Evolutionary conservation across 176 grass and related monocot genomes (phyloP).

Genomic region (Triticum timopheevii): DNA sequence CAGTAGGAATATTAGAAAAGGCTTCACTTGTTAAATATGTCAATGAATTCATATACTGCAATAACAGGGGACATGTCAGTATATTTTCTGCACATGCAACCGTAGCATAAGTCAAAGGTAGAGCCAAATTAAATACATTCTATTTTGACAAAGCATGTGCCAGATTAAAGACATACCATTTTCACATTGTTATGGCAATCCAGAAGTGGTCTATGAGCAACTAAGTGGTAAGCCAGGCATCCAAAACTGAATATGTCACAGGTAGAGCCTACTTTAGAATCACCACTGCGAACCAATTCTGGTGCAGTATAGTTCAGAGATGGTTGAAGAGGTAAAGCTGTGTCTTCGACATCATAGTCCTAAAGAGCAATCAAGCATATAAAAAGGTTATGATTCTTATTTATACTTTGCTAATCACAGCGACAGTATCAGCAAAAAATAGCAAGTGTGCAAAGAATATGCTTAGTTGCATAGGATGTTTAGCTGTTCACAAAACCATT

Average conservation of each 20-base stretch:
- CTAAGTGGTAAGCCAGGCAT: slow-evolving; percentile 91
- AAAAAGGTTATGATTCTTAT: slow-evolving; percentile 16
- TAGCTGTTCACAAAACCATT: neutral
- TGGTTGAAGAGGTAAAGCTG: slow-evolving; percentile 88
- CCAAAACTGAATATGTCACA: slow-evolving; percentile 98
- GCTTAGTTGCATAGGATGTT: slow-evolving; percentile 1
- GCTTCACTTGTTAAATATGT: slow-evolving; percentile 89
- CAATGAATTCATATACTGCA: slow-evolving; percentile 91
- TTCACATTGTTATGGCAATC: slow-evolving; percentile 99
- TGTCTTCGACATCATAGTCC: slow-evolving; percentile 98
- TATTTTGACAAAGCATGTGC: slow-evolving; percentile 64
- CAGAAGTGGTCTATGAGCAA: slow-evolving; percentile 80
- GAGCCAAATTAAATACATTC: slow-evolving; percentile 35
- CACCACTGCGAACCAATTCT: slow-evolving; percentile 81
- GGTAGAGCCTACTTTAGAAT: slow-evolving; percentile 58
- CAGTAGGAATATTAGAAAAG: slow-evolving; percentile 74
- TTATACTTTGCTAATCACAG: slow-evolving; percentile 14
- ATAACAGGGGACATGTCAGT: slow-evolving; percentile 20
- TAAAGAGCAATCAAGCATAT: slow-evolving; percentile 40
- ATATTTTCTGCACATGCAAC: slow-evolving; percentile 28
- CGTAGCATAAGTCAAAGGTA: neutral
- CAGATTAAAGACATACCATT: slow-evolving; percentile 61
- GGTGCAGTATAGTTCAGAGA: slow-evolving; percentile 94
- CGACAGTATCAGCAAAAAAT: neutral
- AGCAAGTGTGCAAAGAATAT: neutral